A percentile compares a stretch with the other conserved stretches of the same genome.
These are phyloP conservation scores for Adansonia rubrostipa DNA, from an alignment of 441 rosid species.

Conservation along the genomic window DNA sequence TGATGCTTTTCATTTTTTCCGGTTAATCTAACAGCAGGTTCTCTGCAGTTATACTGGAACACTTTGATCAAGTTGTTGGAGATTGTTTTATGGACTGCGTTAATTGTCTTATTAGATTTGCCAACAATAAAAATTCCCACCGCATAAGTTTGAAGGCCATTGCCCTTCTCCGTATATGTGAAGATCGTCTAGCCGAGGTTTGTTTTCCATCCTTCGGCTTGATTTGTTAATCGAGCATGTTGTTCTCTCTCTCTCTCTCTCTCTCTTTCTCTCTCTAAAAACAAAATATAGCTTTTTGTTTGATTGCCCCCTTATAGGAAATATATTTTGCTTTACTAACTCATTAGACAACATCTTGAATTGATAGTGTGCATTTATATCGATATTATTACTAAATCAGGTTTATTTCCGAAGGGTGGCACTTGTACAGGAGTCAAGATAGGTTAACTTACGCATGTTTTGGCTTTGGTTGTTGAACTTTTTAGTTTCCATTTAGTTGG, in stretches of 20 bases:
- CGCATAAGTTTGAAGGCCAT: conserved; percentile 98
- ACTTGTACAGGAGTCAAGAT: background rate
- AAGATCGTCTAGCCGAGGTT: conserved; percentile 99
- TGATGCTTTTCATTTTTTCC: conserved; percentile 21
- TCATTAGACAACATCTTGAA: background rate
- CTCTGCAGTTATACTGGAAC: conserved; percentile 95
- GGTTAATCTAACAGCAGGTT: conserved; percentile 36
- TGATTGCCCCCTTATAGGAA: background rate
- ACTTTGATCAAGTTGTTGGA: conserved; percentile 98
- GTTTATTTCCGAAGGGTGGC: conserved; percentile 11
- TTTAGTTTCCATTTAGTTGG: background rate
- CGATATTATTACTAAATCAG: background rate
- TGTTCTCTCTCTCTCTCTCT: conserved; percentile 5
- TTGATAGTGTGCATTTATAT: conserved; percentile 7
- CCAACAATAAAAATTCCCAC: conserved; percentile 90
- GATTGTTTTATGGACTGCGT: conserved; percentile 99
- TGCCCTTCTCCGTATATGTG: conserved; percentile 99
- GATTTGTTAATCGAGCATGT: conserved; percentile 20
- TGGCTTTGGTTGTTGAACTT: background rate
- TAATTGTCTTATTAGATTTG: conserved; percentile 97
- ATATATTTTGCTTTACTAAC: background rate
- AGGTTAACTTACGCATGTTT: conserved; percentile 4
- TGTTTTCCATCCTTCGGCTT: conserved; percentile 23
- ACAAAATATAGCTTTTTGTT: background rate
- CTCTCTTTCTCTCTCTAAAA: conserved; percentile 10